Evolutionary conservation across 2,329 filamentous ascomycete genomes (phyloP).

Genomic region (Cladophialophora chaetospira): DNA sequence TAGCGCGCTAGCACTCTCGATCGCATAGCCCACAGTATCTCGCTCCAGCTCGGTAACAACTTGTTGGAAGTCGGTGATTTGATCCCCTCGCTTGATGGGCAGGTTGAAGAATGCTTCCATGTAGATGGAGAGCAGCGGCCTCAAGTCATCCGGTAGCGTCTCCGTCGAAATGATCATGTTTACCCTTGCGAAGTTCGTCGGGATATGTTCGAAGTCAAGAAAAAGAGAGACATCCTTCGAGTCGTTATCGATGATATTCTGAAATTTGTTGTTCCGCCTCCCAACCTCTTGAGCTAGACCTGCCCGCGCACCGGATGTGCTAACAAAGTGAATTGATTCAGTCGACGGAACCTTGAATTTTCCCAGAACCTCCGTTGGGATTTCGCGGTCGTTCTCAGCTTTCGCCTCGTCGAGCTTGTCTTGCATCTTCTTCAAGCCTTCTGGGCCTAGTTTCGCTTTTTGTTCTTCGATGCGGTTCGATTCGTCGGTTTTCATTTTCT

Average conservation of each 20-base stretch:
- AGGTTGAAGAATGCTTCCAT: slow-evolving; percentile 93
- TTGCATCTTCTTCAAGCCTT: slow-evolving; percentile 74
- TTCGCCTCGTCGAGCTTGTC: slow-evolving; percentile 81
- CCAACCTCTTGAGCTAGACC: slow-evolving; percentile 76
- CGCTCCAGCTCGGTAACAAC: slow-evolving; percentile 88
- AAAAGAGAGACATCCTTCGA: slow-evolving; percentile 71
- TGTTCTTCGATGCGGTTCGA: slow-evolving; percentile 75
- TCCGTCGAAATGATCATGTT: slow-evolving; percentile 78
- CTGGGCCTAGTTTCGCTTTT: slow-evolving; percentile 75
- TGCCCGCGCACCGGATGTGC: slow-evolving; percentile 79
- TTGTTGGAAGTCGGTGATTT: slow-evolving; percentile 82
- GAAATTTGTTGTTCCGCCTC: slow-evolving; percentile 66
- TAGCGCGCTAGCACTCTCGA: slow-evolving; percentile 68
- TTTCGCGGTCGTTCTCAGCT: slow-evolving; percentile 81
- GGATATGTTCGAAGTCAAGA: slow-evolving; percentile 94
- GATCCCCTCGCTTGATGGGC: slow-evolving; percentile 74
- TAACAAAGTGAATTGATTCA: slow-evolving; percentile 92
- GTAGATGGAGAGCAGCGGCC: slow-evolving; percentile 82
- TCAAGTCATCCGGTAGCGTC: slow-evolving; percentile 74
- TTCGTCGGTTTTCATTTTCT: slow-evolving; percentile 79
- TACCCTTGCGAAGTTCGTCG: slow-evolving; percentile 88
- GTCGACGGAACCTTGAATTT: slow-evolving; percentile 79
- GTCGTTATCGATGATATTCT: slow-evolving; percentile 73
- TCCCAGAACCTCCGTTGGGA: slow-evolving; percentile 79
- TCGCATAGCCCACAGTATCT: slow-evolving; percentile 82